Base-by-base conservation (phyloP, 345 rosid genomes). In the Turritis glabra region DNA sequence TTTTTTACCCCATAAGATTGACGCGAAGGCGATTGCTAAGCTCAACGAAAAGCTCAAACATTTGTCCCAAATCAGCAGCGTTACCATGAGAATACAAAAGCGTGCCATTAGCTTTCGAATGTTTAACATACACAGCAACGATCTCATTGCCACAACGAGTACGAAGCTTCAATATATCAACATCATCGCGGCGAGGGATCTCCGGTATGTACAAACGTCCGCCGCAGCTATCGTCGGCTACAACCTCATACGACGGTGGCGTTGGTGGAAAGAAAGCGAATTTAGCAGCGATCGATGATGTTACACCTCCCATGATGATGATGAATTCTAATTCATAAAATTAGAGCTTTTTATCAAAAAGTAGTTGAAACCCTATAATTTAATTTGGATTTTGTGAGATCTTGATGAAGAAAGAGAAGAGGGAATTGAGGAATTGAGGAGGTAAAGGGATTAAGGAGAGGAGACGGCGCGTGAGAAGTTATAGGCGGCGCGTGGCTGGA, bases 181-280 rank as follows among this genome's bases (percentile, higher is more conserved):
- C 90, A 55, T 74, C 84, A 11, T 93, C 92, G 56, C 82, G 83
- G 60, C 83, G 80, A 3, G 89, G 92, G 0, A 88, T 80, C 64
- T 85, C 88, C 59, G 85, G 87, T 32, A 90, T 86, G 70, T 57
- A 74, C 0, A 90, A 81, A 3, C 81, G 69, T n/a, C 83, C 90
- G 18, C 80, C 83, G 67, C 70, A 52, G 41, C 74, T 80, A 9
- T 82, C 87, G 79, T 84, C 86, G 32, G 79, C 70, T 43, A 83
- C 73, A 13, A 94, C 84, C 4, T 25, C 41, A 62, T 95, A 95
- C 0, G 99, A 92, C 56, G 99, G 91, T 27, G 99, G 99, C 21
- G 68, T 87, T 40, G 99, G 99, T 75, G 98, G 99, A 83, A 95
- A 95, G 77, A 92, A 95, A 6, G 99, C 98, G 80, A 95, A 95